Conservation (phyloP, 345 rosid species). For the Murraya paniculata region DNA sequence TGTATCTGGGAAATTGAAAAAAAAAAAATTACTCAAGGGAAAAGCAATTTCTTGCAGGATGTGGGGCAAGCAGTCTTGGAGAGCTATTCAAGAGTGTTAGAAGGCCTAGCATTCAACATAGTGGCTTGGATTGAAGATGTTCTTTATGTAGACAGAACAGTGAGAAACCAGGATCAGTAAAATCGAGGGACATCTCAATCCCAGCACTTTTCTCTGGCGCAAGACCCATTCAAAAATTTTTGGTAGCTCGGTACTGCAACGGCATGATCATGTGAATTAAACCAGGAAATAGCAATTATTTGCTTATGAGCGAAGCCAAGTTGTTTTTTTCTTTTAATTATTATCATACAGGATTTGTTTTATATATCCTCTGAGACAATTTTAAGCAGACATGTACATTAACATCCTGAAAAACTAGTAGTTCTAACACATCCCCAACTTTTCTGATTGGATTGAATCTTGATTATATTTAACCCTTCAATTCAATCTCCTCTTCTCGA, state of each 20-base stretch:
- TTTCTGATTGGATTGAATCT: neutral
- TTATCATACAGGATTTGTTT: neutral
- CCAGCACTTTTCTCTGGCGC: neutral
- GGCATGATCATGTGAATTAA: neutral
- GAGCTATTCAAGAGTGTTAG: constrained; percentile 88
- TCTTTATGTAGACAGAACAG: constrained; percentile 58
- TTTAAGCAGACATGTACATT: constrained; percentile 4
- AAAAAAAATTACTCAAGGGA: neutral
- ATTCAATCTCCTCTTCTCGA: neutral
- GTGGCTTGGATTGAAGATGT: constrained; percentile 95
- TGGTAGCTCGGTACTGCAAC: neutral
- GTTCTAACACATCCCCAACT: neutral
- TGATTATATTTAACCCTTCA: neutral
- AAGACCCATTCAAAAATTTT: neutral
- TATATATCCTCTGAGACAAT: neutral
- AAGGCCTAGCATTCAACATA: constrained; percentile 86
- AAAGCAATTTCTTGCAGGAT: constrained; percentile 50
- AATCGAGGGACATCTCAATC: constrained; percentile 10
- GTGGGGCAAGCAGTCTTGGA: constrained; percentile 85
- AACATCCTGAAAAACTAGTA: neutral
- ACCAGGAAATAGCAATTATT: neutral
- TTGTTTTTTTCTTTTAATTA: neutral
- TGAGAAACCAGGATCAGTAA: constrained; percentile 43
- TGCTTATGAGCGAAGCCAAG: neutral
- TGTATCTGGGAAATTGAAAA: neutral